These are phyloP conservation scores for Gyromitra esculenta DNA, from an alignment of 2,329 filamentous ascomycete species.

Conservation along the genomic window DNA sequence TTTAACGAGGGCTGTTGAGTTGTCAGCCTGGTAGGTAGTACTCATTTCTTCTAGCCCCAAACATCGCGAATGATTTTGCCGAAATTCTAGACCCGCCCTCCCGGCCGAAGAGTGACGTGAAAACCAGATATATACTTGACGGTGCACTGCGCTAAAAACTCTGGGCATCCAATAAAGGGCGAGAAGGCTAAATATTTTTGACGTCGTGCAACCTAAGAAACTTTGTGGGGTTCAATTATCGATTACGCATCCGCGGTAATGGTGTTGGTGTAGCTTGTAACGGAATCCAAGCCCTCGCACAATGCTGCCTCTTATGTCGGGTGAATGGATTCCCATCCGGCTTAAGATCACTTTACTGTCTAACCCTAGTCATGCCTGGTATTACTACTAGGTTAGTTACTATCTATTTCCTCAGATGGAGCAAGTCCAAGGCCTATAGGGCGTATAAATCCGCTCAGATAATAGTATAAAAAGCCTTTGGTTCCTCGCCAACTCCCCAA, in stretches of 20 bases:
- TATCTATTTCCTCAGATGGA: neutral
- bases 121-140: neutral
- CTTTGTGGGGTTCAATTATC: conserved; percentile 22
- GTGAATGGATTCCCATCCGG: conserved; percentile 7
- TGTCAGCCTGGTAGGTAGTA: neutral
- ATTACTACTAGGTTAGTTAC: neutral
- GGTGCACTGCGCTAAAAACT: neutral
- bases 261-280: conserved; percentile 10
- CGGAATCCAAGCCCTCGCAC: neutral
- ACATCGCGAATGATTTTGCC: neutral
- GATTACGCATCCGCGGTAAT: conserved; percentile 29
- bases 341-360: neutral
- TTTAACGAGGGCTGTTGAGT: neutral
- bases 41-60: neutral
- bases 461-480: conserved; percentile 28
- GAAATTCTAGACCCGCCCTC: neutral
- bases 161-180: neutral
- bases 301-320: neutral
- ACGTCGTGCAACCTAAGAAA: conserved; percentile 11
- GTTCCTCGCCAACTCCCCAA: neutral
- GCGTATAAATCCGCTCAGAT: neutral
- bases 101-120: neutral
- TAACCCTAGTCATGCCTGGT: neutral
- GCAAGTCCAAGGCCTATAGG: neutral
- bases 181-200: conserved; percentile 7